These are phyloP conservation scores for Hanseniaspora occidentalis DNA, from an alignment of 805 yeast species.

Conservation along the genomic window DNA sequence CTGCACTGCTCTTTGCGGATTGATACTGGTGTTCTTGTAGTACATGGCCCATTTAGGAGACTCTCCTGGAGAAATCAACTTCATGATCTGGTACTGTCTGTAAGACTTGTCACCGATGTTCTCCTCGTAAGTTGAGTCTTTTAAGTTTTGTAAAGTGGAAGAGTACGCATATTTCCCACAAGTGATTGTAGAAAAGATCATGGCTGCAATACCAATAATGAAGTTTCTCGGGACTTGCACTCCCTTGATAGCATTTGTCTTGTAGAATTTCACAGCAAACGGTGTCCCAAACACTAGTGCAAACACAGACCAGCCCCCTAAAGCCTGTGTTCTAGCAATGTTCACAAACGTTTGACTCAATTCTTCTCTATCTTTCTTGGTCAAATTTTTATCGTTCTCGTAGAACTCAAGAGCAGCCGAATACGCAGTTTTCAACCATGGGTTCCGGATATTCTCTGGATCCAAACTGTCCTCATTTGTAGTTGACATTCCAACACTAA, in stretches of 20 bases:
- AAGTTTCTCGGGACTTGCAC: constrained; percentile 31
- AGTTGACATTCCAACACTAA: background rate
- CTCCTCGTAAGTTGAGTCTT: constrained; percentile 1
- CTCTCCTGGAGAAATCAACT: constrained; percentile 21
- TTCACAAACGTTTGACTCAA: constrained; percentile 28
- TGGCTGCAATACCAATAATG: constrained; percentile 29
- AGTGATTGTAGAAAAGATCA: constrained; percentile 24
- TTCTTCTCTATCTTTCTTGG: constrained; percentile 29
- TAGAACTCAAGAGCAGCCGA: constrained; percentile 35
- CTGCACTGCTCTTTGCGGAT: constrained; percentile 39
- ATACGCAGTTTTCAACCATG: constrained; percentile 29
- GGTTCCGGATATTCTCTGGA: constrained; percentile 9
- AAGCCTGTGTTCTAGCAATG: constrained; percentile 25
- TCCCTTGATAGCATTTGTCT: constrained; percentile 24
- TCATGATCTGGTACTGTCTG: constrained; percentile 23
- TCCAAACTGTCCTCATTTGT: constrained; percentile 2
- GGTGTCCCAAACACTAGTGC: constrained; percentile 32
- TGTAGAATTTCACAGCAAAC: constrained; percentile 23
- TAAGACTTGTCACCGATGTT: constrained; percentile 11
- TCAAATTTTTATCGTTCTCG: constrained; percentile 34
- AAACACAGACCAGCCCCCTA: constrained; percentile 31
- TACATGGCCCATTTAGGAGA: constrained; percentile 38
- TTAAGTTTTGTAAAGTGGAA: constrained; percentile 16
- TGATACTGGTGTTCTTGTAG: constrained; percentile 36
- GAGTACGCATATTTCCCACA: constrained; percentile 23